These are phyloP conservation scores for Colletotrichum costaricense DNA, from an alignment of 2,329 filamentous ascomycete genomes.

Conservation along the genomic window DNA sequence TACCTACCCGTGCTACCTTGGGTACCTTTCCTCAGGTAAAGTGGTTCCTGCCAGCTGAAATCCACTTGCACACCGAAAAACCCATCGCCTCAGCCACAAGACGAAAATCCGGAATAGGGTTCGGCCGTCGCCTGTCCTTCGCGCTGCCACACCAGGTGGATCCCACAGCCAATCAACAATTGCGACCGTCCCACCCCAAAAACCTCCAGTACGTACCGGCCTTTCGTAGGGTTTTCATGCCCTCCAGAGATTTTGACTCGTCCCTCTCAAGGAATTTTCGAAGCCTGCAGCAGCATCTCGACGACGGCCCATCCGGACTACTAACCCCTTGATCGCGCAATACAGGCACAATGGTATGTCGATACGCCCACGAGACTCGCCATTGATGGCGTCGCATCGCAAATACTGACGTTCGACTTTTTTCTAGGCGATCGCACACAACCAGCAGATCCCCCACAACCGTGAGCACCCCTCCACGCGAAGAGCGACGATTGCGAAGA, in stretches of 20 bases:
- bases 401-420: conserved; percentile 32
- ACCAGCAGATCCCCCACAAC: conserved; percentile 98
- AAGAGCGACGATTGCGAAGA: conserved; percentile 41
- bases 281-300: conserved; percentile 34
- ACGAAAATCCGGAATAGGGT: conserved; percentile 12
- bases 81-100: neutral
- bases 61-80: neutral
- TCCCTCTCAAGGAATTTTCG: conserved; percentile 44
- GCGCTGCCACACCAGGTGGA: neutral
- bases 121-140: conserved; percentile 26
- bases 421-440: conserved; percentile 91
- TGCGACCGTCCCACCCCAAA: conserved; percentile 6
- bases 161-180: conserved; percentile 2
- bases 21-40: too few relatives aligned
- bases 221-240: conserved; percentile 56
- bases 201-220: conserved; percentile 30
- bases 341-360: conserved; percentile 65
- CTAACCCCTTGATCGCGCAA: conserved; percentile 56
- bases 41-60: too few relatives aligned
- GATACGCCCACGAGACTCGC: conserved; percentile 11
- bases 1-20: too few relatives aligned
- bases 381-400: neutral
- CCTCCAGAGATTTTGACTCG: conserved; percentile 54
- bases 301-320: conserved; percentile 34
- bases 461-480: conserved; percentile 66